Conservation (phyloP, 73 alveolate genomes). For the Tetrahymena thermophila region DNA sequence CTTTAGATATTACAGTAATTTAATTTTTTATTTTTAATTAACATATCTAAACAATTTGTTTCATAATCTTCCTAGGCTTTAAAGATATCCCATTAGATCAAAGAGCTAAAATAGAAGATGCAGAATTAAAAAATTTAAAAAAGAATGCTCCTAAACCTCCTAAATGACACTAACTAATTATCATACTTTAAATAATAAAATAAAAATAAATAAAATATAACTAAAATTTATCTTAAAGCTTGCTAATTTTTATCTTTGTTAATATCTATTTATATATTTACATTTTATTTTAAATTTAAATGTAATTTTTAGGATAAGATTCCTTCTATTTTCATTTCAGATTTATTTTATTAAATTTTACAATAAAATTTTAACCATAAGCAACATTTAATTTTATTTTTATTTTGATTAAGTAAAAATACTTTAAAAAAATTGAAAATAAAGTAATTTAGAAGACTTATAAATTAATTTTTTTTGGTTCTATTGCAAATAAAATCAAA, state of each 20-base stretch:
- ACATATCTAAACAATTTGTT: neutral
- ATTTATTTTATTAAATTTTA: too few species aligned
- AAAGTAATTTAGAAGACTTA: too few species aligned
- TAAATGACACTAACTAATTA: neutral
- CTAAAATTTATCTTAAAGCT: neutral
- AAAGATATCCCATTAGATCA: slow-evolving; percentile 14
- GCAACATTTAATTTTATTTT: too few species aligned
- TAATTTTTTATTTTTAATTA: neutral
- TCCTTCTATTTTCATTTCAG: too few species aligned
- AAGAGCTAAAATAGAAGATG: slow-evolving; percentile 40
- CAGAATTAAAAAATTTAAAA: slow-evolving; percentile 34
- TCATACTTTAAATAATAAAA: neutral
- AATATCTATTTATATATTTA: too few species aligned
- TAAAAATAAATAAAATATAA: neutral
- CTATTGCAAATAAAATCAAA: too few species aligned
- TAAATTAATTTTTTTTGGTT: too few species aligned
- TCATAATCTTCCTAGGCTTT: neutral
- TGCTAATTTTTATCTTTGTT: neutral
- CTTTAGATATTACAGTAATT: slow-evolving; percentile 12
- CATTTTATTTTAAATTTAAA: too few species aligned
- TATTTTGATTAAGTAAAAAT: too few species aligned
- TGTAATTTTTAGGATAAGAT: too few species aligned
- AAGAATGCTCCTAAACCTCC: slow-evolving; percentile 30
- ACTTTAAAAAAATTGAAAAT: too few species aligned
- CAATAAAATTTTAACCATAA: too few species aligned